Evolutionary conservation across 2,329 filamentous ascomycete species (phyloP).

Genomic region (Phyllachora maydis): DNA sequence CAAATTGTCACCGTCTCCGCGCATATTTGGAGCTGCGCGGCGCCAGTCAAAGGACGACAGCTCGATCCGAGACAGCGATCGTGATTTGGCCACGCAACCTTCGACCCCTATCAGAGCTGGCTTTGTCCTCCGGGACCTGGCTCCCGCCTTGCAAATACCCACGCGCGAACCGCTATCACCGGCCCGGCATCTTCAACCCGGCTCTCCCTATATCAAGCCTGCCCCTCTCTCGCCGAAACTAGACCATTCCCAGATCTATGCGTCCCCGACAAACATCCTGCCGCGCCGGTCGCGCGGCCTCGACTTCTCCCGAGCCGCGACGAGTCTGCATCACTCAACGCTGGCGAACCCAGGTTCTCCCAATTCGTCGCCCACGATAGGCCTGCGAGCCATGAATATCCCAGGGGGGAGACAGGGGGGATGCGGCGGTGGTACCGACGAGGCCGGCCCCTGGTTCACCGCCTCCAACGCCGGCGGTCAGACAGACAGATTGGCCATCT

Average conservation of each 20-base stretch:
- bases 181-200: slow-evolving; percentile 10
- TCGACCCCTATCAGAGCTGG: slow-evolving; percentile 53
- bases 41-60: slow-evolving; percentile 47
- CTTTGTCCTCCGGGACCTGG: too few relatives aligned
- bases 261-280: slow-evolving; percentile 70
- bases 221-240: slow-evolving; percentile 67
- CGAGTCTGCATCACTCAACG: slow-evolving; percentile 87
- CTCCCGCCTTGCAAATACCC: too few relatives aligned
- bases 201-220: slow-evolving; percentile 18
- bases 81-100: slow-evolving; percentile 18
- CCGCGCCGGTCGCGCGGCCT: slow-evolving; percentile 76
- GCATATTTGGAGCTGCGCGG: slow-evolving; percentile 29
- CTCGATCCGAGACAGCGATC: slow-evolving; percentile 22
- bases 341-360: slow-evolving; percentile 75
- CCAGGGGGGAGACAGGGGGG: slow-evolving; percentile 26
- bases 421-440: slow-evolving; percentile 25
- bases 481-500: slow-evolving; percentile 48
- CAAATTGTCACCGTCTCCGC: slow-evolving; percentile 35
- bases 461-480: too few relatives aligned
- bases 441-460: slow-evolving; percentile 49
- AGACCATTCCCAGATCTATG: slow-evolving; percentile 68
- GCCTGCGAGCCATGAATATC: slow-evolving; percentile 43
- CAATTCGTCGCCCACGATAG: slow-evolving; percentile 74
- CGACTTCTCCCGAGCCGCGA: slow-evolving; percentile 84
- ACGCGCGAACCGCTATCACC: slow-evolving; percentile 24